phyloP scores from a whole-genome alignment of 805 yeast species.

The Scheffersomyces coipomensis region DNA sequence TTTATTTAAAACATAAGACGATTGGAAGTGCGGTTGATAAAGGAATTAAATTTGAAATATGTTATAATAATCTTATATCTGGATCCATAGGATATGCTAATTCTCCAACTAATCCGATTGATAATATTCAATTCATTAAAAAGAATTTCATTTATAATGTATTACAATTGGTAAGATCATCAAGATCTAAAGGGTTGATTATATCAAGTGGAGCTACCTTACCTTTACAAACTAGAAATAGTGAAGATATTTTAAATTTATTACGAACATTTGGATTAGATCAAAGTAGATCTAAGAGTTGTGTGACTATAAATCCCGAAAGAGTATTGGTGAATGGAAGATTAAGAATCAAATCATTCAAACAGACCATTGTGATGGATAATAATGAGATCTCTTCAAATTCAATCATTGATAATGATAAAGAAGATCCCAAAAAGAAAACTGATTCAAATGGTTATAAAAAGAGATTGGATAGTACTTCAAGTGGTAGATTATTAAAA shows the following conservation, averaged over 20 bases:
- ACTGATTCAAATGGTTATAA: constrained; percentile 17
- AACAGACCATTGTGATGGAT: constrained; percentile 68
- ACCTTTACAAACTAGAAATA: constrained; percentile 60
- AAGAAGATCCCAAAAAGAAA: constrained; percentile 13
- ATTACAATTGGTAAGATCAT: constrained; percentile 72
- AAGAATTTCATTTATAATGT: constrained; percentile 69
- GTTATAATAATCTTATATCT: constrained; percentile 56
- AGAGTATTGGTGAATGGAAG: constrained; percentile 71
- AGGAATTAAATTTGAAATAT: constrained; percentile 80
- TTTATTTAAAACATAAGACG: constrained; percentile 78
- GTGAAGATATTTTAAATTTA: constrained; percentile 66
- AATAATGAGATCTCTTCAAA: constrained; percentile 29
- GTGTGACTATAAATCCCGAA: constrained; percentile 59
- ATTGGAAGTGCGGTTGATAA: constrained; percentile 79
- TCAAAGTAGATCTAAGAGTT: constrained; percentile 54
- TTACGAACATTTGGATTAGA: constrained; percentile 71
- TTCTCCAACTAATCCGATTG: constrained; percentile 7
- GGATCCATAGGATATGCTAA: constrained; percentile 29
- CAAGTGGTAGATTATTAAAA: constrained; percentile 23
- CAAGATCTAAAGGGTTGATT: constrained; percentile 77
- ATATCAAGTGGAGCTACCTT: constrained; percentile 71
- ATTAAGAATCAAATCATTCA: constrained; percentile 69
- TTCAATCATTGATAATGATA: constrained; percentile 17
- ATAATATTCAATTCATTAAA: constrained; percentile 39
- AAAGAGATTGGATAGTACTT: constrained; percentile 18